These are phyloP conservation scores for Lasiosphaeria hispida DNA, from an alignment of 495 filamentous ascomycete genomes.

Conservation along the genomic window DNA sequence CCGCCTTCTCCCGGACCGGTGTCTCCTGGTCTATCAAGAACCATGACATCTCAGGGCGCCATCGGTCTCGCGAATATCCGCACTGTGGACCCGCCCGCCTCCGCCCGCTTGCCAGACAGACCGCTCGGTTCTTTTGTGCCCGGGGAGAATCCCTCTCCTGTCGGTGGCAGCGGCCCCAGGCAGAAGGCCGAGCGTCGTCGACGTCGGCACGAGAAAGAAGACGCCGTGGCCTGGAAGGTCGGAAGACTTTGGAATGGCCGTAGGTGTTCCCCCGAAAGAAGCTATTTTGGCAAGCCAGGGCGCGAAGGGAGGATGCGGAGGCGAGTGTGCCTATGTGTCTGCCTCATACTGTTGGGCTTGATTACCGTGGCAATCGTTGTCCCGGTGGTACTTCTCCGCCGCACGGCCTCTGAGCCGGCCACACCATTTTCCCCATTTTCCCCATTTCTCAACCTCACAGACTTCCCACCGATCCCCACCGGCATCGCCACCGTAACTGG, in stretches of 20 bases:
- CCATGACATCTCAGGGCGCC: slow-evolving; percentile 48
- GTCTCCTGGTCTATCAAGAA: slow-evolving; percentile 39
- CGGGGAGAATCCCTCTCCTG: slow-evolving; percentile 35
- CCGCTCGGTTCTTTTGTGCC: slow-evolving; percentile 37
- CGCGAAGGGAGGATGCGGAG: slow-evolving; percentile 63
- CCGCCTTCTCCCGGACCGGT: slow-evolving; percentile 46
- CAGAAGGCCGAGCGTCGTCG: slow-evolving; percentile 49
- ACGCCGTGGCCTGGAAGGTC: slow-evolving; percentile 51
- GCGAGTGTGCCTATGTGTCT: slow-evolving; percentile 57
- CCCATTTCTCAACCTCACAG: slow-evolving; percentile 77
- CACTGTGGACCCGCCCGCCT: not conserved
- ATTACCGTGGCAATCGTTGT: slow-evolving; percentile 60
- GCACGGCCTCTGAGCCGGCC: slow-evolving; percentile 34
- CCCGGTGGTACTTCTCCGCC: slow-evolving; percentile 58
- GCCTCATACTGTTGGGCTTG: slow-evolving; percentile 52
- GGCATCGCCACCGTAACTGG: slow-evolving; percentile 74
- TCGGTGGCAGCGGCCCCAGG: slow-evolving; percentile 25
- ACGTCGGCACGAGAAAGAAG: slow-evolving; percentile 62
- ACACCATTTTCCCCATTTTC: slow-evolving; percentile 27
- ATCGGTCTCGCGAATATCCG: slow-evolving; percentile 41
- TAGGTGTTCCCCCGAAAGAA: slow-evolving; percentile 56
- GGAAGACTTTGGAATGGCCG: slow-evolving; percentile 61
- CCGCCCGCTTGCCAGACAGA: slow-evolving; percentile 32
- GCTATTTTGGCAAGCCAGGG: slow-evolving; percentile 60
- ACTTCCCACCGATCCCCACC: slow-evolving; percentile 80